Percentiles rank a stretch among this genome's conserved stretches.
Conservation (phyloP, 495 filamentous ascomycete genomes). For the Hyaloscypha bicolor region DNA sequence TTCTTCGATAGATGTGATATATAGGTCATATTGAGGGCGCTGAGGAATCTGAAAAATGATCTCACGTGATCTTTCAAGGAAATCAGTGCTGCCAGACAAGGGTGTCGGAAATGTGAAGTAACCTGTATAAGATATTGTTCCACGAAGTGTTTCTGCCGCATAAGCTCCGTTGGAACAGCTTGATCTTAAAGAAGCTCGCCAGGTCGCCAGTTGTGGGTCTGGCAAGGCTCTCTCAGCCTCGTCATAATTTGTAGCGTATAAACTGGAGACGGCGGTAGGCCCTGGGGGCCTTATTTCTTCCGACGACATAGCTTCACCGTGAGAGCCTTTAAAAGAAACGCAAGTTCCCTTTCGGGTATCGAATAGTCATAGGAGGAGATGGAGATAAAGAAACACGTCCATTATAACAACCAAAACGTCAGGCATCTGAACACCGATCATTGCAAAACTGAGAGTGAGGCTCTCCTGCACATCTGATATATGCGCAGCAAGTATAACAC, state of each 20-base stretch:
- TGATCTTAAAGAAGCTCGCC: conserved; percentile 1
- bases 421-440: neutral
- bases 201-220: neutral
- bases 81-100: neutral
- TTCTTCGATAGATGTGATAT: conserved; percentile 1
- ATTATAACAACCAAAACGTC: conserved; percentile 1
- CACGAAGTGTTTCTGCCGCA: neutral
- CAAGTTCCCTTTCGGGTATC: neutral
- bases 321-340: neutral
- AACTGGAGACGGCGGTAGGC: neutral
- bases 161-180: conserved; percentile 1
- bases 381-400: neutral
- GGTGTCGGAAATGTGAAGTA: conserved; percentile 1
- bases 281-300: neutral
- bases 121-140: conserved; percentile 9
- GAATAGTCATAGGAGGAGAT: neutral
- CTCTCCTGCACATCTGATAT: neutral
- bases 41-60: conserved; percentile 7
- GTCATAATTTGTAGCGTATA: conserved; percentile 5
- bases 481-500: conserved; percentile 3
- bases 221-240: conserved; percentile 4
- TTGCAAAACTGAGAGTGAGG: neutral
- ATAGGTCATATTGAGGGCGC: conserved; percentile 1
- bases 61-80: neutral
- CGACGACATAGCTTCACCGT: neutral